Conservation (phyloP, 305 asterid genomes). For the Andrographis paniculata region DNA sequence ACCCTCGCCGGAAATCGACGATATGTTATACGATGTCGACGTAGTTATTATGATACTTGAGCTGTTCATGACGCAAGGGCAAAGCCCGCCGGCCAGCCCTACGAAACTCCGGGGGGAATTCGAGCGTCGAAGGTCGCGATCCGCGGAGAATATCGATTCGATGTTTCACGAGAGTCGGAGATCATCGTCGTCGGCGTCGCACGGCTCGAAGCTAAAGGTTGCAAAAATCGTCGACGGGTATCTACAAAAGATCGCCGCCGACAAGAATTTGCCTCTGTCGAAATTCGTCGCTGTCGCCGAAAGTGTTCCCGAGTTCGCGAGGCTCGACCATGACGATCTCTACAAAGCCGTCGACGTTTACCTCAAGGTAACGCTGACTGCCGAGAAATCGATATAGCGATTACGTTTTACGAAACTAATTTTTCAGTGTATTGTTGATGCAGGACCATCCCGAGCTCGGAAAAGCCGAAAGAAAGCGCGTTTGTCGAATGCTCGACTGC, state of each 20-base stretch:
- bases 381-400: too few species aligned
- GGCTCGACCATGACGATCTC: slow-evolving; percentile 86
- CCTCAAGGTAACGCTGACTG: too few species aligned
- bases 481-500: slow-evolving; percentile 75
- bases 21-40: slow-evolving; percentile 53
- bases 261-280: slow-evolving; percentile 39
- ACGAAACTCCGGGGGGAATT: slow-evolving; percentile 31
- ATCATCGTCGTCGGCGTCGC: slow-evolving; percentile 86
- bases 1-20: slow-evolving; percentile 31
- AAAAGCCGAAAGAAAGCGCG: slow-evolving; percentile 74
- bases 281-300: slow-evolving; percentile 66
- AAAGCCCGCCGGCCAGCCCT: slow-evolving; percentile 75
- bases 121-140: slow-evolving; percentile 62
- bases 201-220: slow-evolving; percentile 71
- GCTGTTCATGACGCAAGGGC: slow-evolving; percentile 68
- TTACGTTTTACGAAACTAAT: too few species aligned
- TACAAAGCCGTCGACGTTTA: slow-evolving; percentile 82
- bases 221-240: slow-evolving; percentile 81
- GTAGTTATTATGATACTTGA: slow-evolving; percentile 49
- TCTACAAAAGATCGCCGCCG: slow-evolving; percentile 60
- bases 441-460: slow-evolving; percentile 78
- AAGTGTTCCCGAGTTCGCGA: slow-evolving; percentile 61
- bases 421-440: slow-evolving; percentile 9
- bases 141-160: slow-evolving; percentile 56
- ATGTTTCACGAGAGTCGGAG: slow-evolving; percentile 73